These are phyloP conservation scores for Zygosaccharomyces sapae DNA, from an alignment of 1,139 yeast species.

Conservation along the genomic window DNA sequence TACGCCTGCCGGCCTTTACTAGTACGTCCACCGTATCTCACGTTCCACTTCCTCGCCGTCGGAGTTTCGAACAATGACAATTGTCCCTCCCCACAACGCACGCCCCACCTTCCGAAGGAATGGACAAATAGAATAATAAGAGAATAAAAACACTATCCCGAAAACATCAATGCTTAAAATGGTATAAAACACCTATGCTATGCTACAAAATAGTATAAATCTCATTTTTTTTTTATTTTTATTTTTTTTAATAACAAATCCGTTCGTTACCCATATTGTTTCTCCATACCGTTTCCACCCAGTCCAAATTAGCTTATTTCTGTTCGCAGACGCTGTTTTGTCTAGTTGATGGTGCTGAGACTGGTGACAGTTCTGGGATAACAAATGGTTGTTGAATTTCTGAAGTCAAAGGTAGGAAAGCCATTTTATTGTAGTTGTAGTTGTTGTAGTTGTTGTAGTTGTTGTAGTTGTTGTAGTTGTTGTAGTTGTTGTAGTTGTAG, in stretches of 20 bases:
- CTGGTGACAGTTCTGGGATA: constrained; percentile 61
- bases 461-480: constrained; percentile 1
- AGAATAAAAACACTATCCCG: not conserved
- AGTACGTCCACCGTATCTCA: no score
- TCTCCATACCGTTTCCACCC: not conserved
- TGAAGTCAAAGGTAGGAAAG: constrained; percentile 52
- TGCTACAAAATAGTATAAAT: not conserved
- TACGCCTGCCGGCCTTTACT: no score
- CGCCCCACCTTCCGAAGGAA: no score
- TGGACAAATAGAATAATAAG: not conserved
- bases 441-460: not conserved
- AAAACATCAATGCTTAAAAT: not conserved
- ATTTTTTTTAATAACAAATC: not conserved
- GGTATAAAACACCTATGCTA: not conserved
- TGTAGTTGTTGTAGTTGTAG: constrained; percentile 3
- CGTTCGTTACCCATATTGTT: not conserved
- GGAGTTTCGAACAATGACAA: no score
- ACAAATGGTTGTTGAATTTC: constrained; percentile 59
- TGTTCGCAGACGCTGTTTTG: constrained; percentile 25
- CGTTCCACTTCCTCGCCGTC: not conserved
- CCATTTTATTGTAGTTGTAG: constrained; percentile 28
- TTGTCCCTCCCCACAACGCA: no score
- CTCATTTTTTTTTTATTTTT: not conserved
- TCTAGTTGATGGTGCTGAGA: constrained; percentile 38
- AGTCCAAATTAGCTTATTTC: not conserved